Conservation (phyloP, 2,329 filamentous ascomycete genomes). For the Lasiodiplodia gonubiensis region DNA sequence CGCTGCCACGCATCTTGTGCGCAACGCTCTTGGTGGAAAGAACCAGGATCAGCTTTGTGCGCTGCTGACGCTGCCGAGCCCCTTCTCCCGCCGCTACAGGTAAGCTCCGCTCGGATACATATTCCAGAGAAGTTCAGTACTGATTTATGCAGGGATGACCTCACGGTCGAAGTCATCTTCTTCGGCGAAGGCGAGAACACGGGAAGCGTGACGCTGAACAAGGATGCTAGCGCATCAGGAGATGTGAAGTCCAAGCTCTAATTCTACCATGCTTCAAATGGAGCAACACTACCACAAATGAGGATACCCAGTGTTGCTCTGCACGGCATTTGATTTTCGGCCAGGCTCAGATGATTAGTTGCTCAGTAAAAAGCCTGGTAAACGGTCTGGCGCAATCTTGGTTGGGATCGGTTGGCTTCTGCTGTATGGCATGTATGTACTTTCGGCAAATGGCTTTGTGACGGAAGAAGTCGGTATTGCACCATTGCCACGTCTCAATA, state of each 20-base stretch:
- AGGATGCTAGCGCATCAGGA: conserved; percentile 74
- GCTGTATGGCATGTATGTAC: neutral
- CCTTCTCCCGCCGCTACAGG: conserved; percentile 90
- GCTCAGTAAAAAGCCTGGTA: conserved; percentile 4
- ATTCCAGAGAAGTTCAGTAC: conserved; percentile 23
- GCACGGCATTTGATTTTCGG: neutral
- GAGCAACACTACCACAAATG: conserved; percentile 18
- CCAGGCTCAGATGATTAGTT: neutral
- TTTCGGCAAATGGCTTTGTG: neutral
- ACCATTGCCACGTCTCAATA: neutral
- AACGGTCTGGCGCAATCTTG: conserved; percentile 5
- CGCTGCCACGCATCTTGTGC: conserved; percentile 90
- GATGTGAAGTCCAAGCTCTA: conserved; percentile 28
- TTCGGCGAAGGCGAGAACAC: conserved; percentile 81
- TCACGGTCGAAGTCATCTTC: conserved; percentile 98
- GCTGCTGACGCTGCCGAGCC: conserved; percentile 86
- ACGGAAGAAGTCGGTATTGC: neutral
- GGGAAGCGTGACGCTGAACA: conserved; percentile 81
- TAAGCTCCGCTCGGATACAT: conserved; percentile 50
- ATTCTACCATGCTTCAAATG: neutral
- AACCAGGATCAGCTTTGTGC: conserved; percentile 94
- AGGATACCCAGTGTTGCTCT: conserved; percentile 27
- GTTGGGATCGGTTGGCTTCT: neutral
- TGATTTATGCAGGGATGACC: conserved; percentile 72
- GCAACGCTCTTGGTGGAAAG: conserved; percentile 91